Evolutionary conservation across 176 grass and related monocot genomes (phyloP).

Genomic region (Carex cristatella): DNA sequence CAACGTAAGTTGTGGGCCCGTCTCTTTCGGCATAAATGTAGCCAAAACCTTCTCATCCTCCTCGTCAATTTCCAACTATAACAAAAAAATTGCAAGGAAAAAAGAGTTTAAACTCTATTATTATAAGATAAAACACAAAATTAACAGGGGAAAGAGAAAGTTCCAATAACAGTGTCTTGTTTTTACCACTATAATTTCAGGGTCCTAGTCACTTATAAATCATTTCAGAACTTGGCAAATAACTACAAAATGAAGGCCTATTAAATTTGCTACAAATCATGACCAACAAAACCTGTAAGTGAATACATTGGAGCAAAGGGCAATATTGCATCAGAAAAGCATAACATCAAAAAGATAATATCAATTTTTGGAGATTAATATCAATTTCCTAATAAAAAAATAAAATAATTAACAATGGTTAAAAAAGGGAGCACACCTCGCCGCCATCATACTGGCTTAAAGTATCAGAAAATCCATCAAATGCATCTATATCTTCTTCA

Average conservation of each 20-base stretch:
- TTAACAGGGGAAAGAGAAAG: neutral
- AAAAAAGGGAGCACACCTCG: slow-evolving; percentile 27
- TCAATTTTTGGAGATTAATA: neutral
- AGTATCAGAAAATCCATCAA: slow-evolving; percentile 62
- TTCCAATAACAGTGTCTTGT: neutral
- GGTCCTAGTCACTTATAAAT: neutral
- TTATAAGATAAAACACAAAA: neutral
- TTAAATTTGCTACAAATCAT: neutral
- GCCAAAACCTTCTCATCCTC: slow-evolving; percentile 82
- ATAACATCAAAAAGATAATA: neutral
- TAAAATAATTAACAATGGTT: neutral
- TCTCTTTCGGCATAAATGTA: slow-evolving; percentile 52
- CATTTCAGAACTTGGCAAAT: neutral
- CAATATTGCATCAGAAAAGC: neutral
- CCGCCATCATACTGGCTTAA: slow-evolving; percentile 64
- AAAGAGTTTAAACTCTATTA: neutral
- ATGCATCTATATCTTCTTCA: slow-evolving; percentile 56
- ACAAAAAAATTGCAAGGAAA: neutral
- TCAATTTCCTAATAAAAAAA: neutral
- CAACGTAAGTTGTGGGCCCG: slow-evolving; percentile 41
- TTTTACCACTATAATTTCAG: neutral
- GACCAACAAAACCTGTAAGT: neutral
- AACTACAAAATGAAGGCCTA: neutral
- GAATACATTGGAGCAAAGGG: neutral
- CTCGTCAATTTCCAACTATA: slow-evolving; percentile 73